Base-by-base conservation (phyloP, 78 protist genomes). In the Capsaspora owczarzaki region DNA sequence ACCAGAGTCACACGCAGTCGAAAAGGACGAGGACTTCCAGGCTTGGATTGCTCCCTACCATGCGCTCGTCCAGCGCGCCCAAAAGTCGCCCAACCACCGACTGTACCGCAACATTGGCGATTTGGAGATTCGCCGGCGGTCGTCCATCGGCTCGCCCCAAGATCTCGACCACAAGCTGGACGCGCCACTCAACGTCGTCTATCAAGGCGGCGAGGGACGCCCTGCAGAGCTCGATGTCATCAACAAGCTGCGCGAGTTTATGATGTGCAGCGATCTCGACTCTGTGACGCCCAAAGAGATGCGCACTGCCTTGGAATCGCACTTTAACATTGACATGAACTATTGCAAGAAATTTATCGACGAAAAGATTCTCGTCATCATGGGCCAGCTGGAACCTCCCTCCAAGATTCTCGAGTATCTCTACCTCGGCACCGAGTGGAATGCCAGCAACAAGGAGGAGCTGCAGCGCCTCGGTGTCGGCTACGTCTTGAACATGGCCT, bases 381-480 rank as follows among this genome's bases (percentile, higher is more conserved):
- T 83, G 72, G 86, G 86, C 27, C 86, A 71, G 60, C 42, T 71
- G 77, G 77, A 71, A 6, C 41, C 77, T 1, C 23, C 77, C 23
- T 71, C 77, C 25, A 6, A 74, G 56, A 82, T 82, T 10, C 74
- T 82, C 74, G 79, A 82, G 37, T 72, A 43, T 33, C 81, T 83
- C 33, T 83, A 76, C 27, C 75, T 83, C n/a, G 86, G 86, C 38
- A 74, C 77, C 29, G 86, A 83, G 35, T 83, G 86, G 86, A 83
- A 83, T 44, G 86, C 86, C 27, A 31, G 53, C 61, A 63, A 83
- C 53, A n/a, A 27, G 43, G 80, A 51, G 2, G 86, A 83, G 75
- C 61, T 83, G 27, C 37, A 68, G 10, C 1, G 68, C 43, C 68
- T 70, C 66, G 44, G 53, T 27, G 5, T 74, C 35, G 47, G 56